Percentiles rank a stretch among this genome's conserved stretches.
Evolutionary conservation across 1,139 yeast species (phyloP).

Genomic region (Chernovozyma sophiae-reginae): DNA sequence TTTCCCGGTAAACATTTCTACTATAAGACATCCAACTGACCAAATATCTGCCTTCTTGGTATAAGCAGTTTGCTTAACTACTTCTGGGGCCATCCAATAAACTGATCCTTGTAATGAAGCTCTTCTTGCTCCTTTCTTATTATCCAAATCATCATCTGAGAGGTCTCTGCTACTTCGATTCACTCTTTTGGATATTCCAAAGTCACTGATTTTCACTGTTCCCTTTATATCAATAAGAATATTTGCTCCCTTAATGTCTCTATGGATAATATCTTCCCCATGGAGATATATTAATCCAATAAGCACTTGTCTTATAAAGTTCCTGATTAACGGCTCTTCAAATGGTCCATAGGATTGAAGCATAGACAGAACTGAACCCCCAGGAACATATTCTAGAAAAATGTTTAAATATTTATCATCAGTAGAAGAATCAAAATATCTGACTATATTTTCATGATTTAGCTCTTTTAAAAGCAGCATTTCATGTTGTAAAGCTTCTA

Average conservation of each 20-base stretch:
- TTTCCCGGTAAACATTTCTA: slow-evolving; percentile 92
- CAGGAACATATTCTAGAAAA: slow-evolving; percentile 92
- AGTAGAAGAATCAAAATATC: slow-evolving; percentile 81
- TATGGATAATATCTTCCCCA: slow-evolving; percentile 76
- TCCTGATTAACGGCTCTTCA: slow-evolving; percentile 83
- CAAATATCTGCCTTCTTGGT: slow-evolving; percentile 92
- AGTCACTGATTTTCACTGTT: slow-evolving; percentile 87
- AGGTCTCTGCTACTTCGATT: slow-evolving; percentile 15
- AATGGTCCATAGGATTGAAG: slow-evolving; percentile 83
- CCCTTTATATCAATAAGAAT: slow-evolving; percentile 88
- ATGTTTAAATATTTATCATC: slow-evolving; percentile 72
- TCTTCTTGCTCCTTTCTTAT: slow-evolving; percentile 44
- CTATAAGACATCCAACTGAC: slow-evolving; percentile 89
- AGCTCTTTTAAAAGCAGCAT: slow-evolving; percentile 73
- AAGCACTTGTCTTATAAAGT: slow-evolving; percentile 78
- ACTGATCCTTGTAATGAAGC: slow-evolving; percentile 92
- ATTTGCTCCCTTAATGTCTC: slow-evolving; percentile 93
- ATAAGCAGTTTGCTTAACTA: slow-evolving; percentile 84
- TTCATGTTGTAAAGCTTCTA: slow-evolving; percentile 83
- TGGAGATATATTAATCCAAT: slow-evolving; percentile 81
- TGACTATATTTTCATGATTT: slow-evolving; percentile 88
- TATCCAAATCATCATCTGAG: slow-evolving; percentile 2
- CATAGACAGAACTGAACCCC: slow-evolving; percentile 92
- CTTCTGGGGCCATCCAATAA: slow-evolving; percentile 99
- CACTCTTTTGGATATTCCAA: slow-evolving; percentile 83